These are phyloP conservation scores for Leucosporidium yakuticum DNA, from an alignment of 768 basidiomycete species.

Conservation along the genomic window DNA sequence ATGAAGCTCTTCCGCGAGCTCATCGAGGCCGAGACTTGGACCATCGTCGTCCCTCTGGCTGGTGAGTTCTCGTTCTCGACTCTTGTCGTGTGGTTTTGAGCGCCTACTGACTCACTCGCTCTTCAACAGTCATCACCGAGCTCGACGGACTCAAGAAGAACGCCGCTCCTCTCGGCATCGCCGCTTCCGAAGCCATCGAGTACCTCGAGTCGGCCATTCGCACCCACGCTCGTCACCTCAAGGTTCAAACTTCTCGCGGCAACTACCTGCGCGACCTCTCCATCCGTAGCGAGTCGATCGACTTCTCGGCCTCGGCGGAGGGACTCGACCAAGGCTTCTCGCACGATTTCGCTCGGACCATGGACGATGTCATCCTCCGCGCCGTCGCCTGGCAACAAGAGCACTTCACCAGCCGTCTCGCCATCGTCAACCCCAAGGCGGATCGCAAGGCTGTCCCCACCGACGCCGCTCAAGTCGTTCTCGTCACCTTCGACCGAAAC, in stretches of 20 bases:
- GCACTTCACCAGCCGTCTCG: constrained; percentile 81
- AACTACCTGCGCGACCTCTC: constrained; percentile 80
- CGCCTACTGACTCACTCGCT: not conserved
- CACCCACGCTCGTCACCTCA: constrained; percentile 67
- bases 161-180: constrained; percentile 58
- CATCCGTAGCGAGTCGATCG: constrained; percentile 76
- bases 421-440: constrained; percentile 54
- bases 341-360: constrained; percentile 58
- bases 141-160: constrained; percentile 80
- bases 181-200: constrained; percentile 64
- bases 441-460: constrained; percentile 40
- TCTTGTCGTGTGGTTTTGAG: not conserved
- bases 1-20: constrained; percentile 65
- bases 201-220: constrained; percentile 70
- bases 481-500: constrained; percentile 88
- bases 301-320: constrained; percentile 48
- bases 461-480: constrained; percentile 68
- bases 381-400: constrained; percentile 89
- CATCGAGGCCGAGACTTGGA: constrained; percentile 76
- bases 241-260: constrained; percentile 90
- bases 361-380: constrained; percentile 92
- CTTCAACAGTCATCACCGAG: constrained; percentile 71
- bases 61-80: constrained; percentile 31
- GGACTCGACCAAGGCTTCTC: constrained; percentile 20
- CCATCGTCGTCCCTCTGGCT: constrained; percentile 81